A percentile compares a stretch with the other conserved stretches of the same genome.
Conservation (phyloP, 2,329 filamentous ascomycete genomes). For the Neofusicoccum ribis region DNA sequence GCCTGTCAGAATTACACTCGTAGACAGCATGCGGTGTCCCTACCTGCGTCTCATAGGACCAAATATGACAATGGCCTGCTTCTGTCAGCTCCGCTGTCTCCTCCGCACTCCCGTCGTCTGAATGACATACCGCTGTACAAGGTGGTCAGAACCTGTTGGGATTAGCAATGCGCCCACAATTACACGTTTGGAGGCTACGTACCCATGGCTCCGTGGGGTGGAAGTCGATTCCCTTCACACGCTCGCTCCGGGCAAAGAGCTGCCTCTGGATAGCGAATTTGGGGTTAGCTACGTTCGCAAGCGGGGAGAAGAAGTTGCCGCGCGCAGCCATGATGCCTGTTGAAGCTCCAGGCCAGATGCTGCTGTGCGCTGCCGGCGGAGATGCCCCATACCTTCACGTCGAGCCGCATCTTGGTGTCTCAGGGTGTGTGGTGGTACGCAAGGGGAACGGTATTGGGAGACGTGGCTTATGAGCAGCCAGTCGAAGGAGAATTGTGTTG, state of each 20-base stretch:
- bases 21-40: not conserved
- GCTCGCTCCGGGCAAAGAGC: slow-evolving; percentile 85
- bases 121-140: slow-evolving; percentile 78
- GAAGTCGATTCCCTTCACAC: slow-evolving; percentile 92
- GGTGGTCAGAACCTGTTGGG: slow-evolving; percentile 71
- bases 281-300: slow-evolving; percentile 38
- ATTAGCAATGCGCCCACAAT: slow-evolving; percentile 25
- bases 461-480: slow-evolving; percentile 42
- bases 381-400: slow-evolving; percentile 44
- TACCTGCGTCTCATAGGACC: slow-evolving; percentile 92
- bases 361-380: not conserved
- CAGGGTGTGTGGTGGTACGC: slow-evolving; percentile 26
- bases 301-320: not conserved
- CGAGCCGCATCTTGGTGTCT: slow-evolving; percentile 43
- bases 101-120: slow-evolving; percentile 12
- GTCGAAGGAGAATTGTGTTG: slow-evolving; percentile 24
- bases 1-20: slow-evolving; percentile 25
- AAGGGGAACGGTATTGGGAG: slow-evolving; percentile 35
- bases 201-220: slow-evolving; percentile 97
- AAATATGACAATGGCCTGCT: slow-evolving; percentile 94
- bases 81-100: slow-evolving; percentile 29
- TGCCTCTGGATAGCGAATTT: slow-evolving; percentile 62
- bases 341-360: not conserved
- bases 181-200: slow-evolving; percentile 28
- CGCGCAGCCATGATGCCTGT: slow-evolving; percentile 2